Conservation (phyloP, 768 basidiomycete genomes). For the Boletus subparvulus region DNA sequence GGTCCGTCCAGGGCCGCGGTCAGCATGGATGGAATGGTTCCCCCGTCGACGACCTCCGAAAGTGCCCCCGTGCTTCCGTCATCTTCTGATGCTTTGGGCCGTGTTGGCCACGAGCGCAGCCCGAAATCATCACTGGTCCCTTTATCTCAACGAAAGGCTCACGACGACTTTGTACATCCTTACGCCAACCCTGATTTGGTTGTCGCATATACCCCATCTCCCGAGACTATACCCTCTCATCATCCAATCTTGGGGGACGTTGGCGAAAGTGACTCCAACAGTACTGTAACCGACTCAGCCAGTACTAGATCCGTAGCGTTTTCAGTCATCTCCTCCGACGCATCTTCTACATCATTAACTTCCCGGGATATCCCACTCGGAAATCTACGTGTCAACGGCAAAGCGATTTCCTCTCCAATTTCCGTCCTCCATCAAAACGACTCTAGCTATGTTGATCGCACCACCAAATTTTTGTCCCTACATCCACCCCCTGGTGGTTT, state of each 20-base stretch:
- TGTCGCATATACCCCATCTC: slow-evolving; percentile 35
- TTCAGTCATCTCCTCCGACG: slow-evolving; percentile 37
- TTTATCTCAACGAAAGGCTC: slow-evolving; percentile 37
- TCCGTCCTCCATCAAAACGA: slow-evolving; percentile 35
- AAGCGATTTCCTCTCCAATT: slow-evolving; percentile 58
- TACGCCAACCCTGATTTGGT: slow-evolving; percentile 80
- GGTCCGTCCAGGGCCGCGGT: slow-evolving; percentile 9
- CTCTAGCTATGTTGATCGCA: slow-evolving; percentile 30
- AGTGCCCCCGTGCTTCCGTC: slow-evolving; percentile 4
- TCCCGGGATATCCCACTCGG: slow-evolving; percentile 18
- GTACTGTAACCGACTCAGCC: slow-evolving; percentile 48
- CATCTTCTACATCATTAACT: slow-evolving; percentile 27
- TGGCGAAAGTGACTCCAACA: slow-evolving; percentile 49
- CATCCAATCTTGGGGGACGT: slow-evolving; percentile 35
- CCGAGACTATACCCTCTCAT: slow-evolving; percentile 27
- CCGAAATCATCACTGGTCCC: slow-evolving; percentile 21
- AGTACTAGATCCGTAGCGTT: slow-evolving; percentile 39
- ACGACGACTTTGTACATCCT: slow-evolving; percentile 54
- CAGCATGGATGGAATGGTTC: slow-evolving; percentile 7
- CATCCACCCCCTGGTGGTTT: slow-evolving; percentile 34
- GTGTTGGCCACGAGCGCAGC: slow-evolving; percentile 8
- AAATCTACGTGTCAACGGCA: slow-evolving; percentile 39
- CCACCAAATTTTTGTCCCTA: slow-evolving; percentile 31
- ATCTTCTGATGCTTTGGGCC: slow-evolving; percentile 10
- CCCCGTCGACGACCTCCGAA: slow-evolving; percentile 2